Percentiles rank a stretch among this genome's conserved stretches.
phyloP scores from a whole-genome alignment of 305 asterid genomes.

The Petunia hybrid region DNA sequence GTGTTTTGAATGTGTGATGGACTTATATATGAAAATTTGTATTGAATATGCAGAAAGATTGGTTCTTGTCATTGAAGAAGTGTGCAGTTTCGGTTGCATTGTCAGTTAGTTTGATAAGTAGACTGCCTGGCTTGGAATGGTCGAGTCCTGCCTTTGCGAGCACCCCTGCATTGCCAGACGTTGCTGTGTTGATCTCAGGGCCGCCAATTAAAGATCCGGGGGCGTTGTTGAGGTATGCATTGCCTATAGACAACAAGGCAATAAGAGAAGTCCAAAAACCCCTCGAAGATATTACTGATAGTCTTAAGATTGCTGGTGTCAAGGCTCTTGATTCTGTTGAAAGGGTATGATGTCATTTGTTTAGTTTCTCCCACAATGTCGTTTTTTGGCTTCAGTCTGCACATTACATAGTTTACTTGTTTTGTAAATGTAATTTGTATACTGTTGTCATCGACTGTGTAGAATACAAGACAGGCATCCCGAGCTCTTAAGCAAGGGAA shows the following conservation, averaged over 20 bases:
- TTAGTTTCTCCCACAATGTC: neutral
- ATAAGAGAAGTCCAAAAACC: conserved; percentile 98
- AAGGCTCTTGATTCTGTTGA: conserved; percentile 91
- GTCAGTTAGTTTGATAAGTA: conserved; percentile 67
- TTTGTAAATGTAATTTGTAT: conserved; percentile 29
- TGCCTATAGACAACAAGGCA: conserved; percentile 93
- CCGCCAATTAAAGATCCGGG: conserved; percentile 99
- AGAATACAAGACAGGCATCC: conserved; percentile 94
- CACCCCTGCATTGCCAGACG: conserved; percentile 75
- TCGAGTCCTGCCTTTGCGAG: conserved; percentile 56
- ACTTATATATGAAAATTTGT: conserved; percentile 20
- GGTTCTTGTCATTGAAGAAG: conserved; percentile 56
- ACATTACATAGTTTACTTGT: conserved; percentile 1
- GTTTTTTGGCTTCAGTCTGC: neutral
- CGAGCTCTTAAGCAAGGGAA: conserved; percentile 80
- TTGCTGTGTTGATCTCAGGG: conserved; percentile 90
- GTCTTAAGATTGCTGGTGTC: conserved; percentile 82
- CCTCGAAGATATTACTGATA: conserved; percentile 93
- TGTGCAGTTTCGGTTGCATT: conserved; percentile 74
- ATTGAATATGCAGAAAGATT: conserved; percentile 56
- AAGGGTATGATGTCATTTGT: conserved; percentile 60
- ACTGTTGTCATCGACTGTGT: conserved; percentile 40
- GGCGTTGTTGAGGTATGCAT: conserved; percentile 84
- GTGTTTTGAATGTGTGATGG: neutral
- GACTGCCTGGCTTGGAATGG: conserved; percentile 59